Base-by-base conservation (phyloP, 116 monocot species). In the Cymodocea nodosa region DNA sequence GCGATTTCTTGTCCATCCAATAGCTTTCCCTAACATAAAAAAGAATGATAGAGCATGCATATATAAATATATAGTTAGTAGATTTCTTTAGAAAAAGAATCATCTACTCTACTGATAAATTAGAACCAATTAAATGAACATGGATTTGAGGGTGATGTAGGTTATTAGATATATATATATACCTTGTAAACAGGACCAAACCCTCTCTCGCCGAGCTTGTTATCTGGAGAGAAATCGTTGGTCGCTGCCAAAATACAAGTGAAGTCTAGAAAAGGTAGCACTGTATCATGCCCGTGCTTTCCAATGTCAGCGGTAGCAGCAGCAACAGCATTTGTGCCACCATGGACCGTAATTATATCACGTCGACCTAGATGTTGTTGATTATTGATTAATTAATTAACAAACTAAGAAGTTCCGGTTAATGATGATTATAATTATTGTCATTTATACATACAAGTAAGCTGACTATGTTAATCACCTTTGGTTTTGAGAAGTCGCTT, bases 171-270 rank as follows among this genome's bases (percentile, higher is more conserved):
- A 3, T 3, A 30, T 30, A 1, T 30, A 30, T 30, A 30, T 69
- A 70, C 69, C 69, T 70, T 70, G 18, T 59, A 70, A 17, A 60
- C 69, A 23, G 59, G 49, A 60, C 69, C 69, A n/a, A 70, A 70
- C 17, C 59, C 69, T 22, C 69, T 59, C 15, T 49, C 48, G 24
- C 69, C 69, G 4, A 70, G 59, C 37, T 30, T 70, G 36, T 70
- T 59, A 4, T 34, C 40, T 13, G 10, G 6, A 49, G 70, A 55
- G 40, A 70, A 70, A 24, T 24, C 50, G 34, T 25, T 12, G 17
- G 70, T 70, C 10, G 70, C 59, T 4, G 44, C 50, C 25, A 15
- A 59, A 60, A 59, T 25, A 8, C 23, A 50, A 39, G 16, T 11
- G 37, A 63, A 63, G 18, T 40, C 18, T 63, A 50, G 2, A 9